Evolutionary conservation across 2,329 filamentous ascomycete species (phyloP).

Genomic region (Pestalotiopsis sp.): DNA sequence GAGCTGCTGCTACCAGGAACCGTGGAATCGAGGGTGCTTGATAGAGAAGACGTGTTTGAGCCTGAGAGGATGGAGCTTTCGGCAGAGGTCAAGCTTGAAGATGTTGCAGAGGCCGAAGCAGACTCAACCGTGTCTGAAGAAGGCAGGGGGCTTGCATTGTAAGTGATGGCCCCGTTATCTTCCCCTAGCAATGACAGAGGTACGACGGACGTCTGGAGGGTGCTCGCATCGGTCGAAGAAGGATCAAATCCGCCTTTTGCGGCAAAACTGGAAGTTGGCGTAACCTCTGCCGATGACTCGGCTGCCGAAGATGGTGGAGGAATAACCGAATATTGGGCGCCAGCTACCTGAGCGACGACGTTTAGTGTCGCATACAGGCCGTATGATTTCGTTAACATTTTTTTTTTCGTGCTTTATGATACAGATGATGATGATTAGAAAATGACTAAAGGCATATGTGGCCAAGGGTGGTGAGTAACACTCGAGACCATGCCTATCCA

Average conservation of each 20-base stretch:
- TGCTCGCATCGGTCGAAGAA: neutral
- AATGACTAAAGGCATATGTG: neutral
- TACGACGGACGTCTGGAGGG: neutral
- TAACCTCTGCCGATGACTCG: neutral
- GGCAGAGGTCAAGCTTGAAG: neutral
- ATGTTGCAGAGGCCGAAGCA: neutral
- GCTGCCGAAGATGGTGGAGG: neutral
- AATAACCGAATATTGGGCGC: neutral
- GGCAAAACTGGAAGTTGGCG: neutral
- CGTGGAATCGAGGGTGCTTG: neutral
- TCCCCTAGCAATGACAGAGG: neutral
- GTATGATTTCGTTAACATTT: slow-evolving; percentile 10
- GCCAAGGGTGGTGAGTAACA: neutral
- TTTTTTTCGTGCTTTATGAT: neutral
- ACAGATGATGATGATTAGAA: neutral
- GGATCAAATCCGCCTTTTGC: neutral
- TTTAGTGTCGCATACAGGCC: slow-evolving; percentile 5
- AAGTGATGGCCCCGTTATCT: neutral
- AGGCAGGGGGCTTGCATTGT: neutral
- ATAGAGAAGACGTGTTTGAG: neutral
- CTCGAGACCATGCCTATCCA: neutral
- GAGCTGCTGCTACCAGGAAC: neutral
- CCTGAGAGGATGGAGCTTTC: neutral
- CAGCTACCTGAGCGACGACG: neutral
- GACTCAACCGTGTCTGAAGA: neutral